Percentiles rank a stretch among this genome's conserved stretches.
Conservation (phyloP, 2,329 filamentous ascomycete genomes). For the Aureobasidium sp. region DNA sequence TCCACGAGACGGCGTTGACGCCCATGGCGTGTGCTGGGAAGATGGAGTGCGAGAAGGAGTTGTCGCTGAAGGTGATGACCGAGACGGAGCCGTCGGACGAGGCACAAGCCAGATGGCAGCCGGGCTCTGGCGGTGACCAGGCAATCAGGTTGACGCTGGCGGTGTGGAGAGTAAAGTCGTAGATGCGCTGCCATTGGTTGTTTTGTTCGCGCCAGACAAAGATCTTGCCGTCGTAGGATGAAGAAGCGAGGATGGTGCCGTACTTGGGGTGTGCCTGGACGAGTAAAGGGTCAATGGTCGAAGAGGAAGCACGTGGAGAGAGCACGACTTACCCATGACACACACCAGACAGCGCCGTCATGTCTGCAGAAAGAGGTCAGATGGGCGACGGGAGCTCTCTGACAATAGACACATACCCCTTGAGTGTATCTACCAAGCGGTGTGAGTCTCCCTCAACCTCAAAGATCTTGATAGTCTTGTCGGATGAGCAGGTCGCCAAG, state of each 20-base stretch:
- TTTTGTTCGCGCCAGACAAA: constrained; percentile 92
- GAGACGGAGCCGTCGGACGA: constrained; percentile 89
- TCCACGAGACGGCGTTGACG: constrained; percentile 95
- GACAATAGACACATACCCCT: constrained; percentile 57
- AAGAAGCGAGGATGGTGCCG: constrained; percentile 92
- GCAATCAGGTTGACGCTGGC: constrained; percentile 94
- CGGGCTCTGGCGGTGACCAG: constrained; percentile 95
- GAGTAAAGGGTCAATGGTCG: background rate
- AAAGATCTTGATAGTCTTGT: constrained; percentile 99
- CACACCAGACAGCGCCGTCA: constrained; percentile 95
- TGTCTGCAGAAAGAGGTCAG: constrained; percentile 52
- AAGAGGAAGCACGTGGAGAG: background rate
- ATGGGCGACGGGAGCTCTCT: background rate
- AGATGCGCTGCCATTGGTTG: constrained; percentile 63
- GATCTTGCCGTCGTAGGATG: constrained; percentile 95
- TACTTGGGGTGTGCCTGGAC: constrained; percentile 83
- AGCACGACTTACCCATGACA: constrained; percentile 63
- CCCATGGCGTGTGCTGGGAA: constrained; percentile 90
- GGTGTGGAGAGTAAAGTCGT: constrained; percentile 89
- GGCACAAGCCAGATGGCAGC: constrained; percentile 89
- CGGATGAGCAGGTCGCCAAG: constrained; percentile 93
- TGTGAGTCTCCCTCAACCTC: constrained; percentile 93
- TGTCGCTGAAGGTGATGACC: constrained; percentile 95
- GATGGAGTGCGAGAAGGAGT: constrained; percentile 80
- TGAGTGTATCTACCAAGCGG: constrained; percentile 82